Evolutionary conservation across 371 early-diverging fungal genomes (phyloP).

Genomic region (Mortierella polycephala): DNA sequence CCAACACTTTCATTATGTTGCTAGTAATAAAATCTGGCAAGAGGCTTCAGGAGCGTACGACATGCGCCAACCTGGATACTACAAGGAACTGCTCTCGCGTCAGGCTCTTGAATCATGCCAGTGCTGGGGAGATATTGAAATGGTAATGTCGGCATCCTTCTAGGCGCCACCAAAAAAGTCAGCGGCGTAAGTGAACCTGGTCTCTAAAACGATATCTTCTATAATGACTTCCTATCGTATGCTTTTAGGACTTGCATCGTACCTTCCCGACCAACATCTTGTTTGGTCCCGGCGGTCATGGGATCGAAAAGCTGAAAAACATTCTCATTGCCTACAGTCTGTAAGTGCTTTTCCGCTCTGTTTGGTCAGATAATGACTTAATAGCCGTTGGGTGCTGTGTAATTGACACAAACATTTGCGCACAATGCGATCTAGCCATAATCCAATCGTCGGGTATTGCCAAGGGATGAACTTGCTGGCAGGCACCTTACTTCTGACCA

Average conservation of each 20-base stretch:
- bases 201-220: background rate
- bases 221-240: background rate
- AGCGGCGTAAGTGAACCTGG: too few relatives aligned
- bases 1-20: background rate
- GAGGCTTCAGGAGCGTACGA: slow-evolving; percentile 53
- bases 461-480: slow-evolving; percentile 58
- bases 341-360: slow-evolving; percentile 14
- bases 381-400: background rate
- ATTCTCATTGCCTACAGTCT: slow-evolving; percentile 54
- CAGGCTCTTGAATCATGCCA: slow-evolving; percentile 31
- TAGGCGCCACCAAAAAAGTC: background rate
- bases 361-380: background rate
- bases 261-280: slow-evolving; percentile 55
- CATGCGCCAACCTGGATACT: slow-evolving; percentile 53
- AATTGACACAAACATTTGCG: background rate
- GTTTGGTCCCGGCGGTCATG: slow-evolving; percentile 52
- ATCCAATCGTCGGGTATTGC: slow-evolving; percentile 56
- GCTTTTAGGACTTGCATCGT: slow-evolving; percentile 52
- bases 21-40: slow-evolving; percentile 55
- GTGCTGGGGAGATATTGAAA: slow-evolving; percentile 53
- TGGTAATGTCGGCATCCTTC: slow-evolving; percentile 21
- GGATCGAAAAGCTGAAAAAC: slow-evolving; percentile 51
- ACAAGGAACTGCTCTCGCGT: slow-evolving; percentile 36
- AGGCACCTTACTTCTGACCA: slow-evolving; percentile 50
- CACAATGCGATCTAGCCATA: slow-evolving; percentile 23